These are phyloP conservation scores for Cadophora luteo-olivacea DNA, from an alignment of 2,329 filamentous ascomycete species.

Conservation along the genomic window DNA sequence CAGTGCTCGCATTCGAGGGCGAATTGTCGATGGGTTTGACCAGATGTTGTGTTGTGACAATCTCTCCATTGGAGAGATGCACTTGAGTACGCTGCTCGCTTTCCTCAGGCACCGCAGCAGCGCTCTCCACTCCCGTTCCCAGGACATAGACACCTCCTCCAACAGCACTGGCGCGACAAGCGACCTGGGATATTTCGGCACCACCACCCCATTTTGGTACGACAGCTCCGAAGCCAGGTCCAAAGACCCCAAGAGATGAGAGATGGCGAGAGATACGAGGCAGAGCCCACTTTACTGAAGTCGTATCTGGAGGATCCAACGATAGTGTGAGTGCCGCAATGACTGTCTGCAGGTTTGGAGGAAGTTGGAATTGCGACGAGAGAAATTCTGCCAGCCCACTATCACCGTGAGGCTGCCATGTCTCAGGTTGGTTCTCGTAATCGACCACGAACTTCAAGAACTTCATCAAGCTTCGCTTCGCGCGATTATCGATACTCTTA, in stretches of 20 bases:
- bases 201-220: constrained; percentile 92
- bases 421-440: constrained; percentile 64
- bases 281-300: constrained; percentile 69
- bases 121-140: constrained; percentile 65
- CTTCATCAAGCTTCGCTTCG: constrained; percentile 90
- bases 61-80: constrained; percentile 61
- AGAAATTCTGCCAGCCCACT: constrained; percentile 65
- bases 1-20: constrained; percentile 39
- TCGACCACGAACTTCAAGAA: constrained; percentile 88
- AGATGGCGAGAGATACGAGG: constrained; percentile 79
- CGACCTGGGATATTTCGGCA: constrained; percentile 89
- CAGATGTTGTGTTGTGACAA: constrained; percentile 60
- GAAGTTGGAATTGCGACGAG: constrained; percentile 68
- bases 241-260: constrained; percentile 85
- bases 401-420: constrained; percentile 64
- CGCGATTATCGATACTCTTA: constrained; percentile 74
- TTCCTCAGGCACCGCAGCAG: constrained; percentile 39
- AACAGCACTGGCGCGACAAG: constrained; percentile 87
- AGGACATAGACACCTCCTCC: constrained; percentile 92
- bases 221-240: constrained; percentile 86
- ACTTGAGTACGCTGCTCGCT: constrained; percentile 24
- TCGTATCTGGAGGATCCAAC: constrained; percentile 59
- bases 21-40: constrained; percentile 49
- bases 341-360: constrained; percentile 69
- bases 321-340: constrained; percentile 77